phyloP scores from a whole-genome alignment of 768 basidiomycete genomes.

The Tulasnella sp. region DNA sequence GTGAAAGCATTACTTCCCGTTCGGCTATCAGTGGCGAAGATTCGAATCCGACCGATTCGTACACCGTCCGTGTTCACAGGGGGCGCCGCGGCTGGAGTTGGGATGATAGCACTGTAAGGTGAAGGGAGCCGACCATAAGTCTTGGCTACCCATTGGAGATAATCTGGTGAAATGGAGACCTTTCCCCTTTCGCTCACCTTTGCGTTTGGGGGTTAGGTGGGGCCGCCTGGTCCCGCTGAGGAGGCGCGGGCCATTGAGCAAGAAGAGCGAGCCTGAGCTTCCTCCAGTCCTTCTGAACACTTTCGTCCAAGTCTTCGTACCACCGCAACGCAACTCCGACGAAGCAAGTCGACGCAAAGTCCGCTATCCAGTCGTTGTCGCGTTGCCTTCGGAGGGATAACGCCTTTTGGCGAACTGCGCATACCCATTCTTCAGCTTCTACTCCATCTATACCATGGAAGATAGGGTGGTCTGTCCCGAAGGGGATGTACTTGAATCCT shows the following conservation, averaged over 20 bases:
- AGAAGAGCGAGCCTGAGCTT: not conserved
- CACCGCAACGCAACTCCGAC: not conserved
- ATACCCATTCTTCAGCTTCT: not conserved
- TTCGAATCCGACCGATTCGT: not conserved
- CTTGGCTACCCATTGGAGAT: not conserved
- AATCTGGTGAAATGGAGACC: not conserved
- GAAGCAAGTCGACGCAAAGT: constrained; percentile 14
- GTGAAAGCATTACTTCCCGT: not conserved
- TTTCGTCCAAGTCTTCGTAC: constrained; percentile 4
- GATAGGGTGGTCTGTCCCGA: not conserved
- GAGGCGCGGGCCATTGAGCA: not conserved
- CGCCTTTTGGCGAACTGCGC: not conserved
- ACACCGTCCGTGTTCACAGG: not conserved
- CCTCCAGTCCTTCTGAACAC: not conserved
- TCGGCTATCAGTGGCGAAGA: not conserved
- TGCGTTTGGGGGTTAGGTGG: not conserved
- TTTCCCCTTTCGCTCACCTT: not conserved
- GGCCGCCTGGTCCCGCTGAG: not conserved
- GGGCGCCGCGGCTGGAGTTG: not conserved
- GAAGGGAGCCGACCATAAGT: not conserved
- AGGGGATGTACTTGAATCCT: constrained; percentile 8
- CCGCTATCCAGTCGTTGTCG: constrained; percentile 8
- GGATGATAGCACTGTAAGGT: not conserved
- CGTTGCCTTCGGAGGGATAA: constrained; percentile 2
- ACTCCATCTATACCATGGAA: not conserved